Base-by-base conservation (phyloP, 257 asterid genomes). In the Orobanche coerulescens region DNA sequence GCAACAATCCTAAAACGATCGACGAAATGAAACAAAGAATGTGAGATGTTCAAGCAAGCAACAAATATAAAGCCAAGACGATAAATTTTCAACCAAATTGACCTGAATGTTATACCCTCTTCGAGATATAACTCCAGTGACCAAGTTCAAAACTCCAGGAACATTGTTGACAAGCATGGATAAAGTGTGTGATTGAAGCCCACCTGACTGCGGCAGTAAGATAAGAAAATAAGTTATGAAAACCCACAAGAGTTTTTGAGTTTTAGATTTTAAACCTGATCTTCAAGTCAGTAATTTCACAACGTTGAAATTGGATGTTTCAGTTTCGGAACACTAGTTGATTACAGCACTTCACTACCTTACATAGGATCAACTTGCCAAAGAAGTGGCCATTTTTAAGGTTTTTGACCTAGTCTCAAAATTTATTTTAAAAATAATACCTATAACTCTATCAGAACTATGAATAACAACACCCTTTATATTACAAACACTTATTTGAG, bases 31-130 rank as follows among this genome's bases (percentile, higher is more conserved):
- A 55, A n/a, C 34, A 71, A 51, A 39, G 30, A 18, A 23, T 34
- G 44, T 31, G 24, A 49, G 6, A 23, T 6, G 44, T 30, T 19
- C 16, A 0, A 60, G 22, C 33, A 51, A 5, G 33, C 26, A 33
- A 64, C 19, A 9, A 58, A 39, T 2, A 40, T 11, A 54, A 33
- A 56, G 23, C 26, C 7, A 22, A 57, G 14, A 62, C 22, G 53
- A 46, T 16, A 15, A 19, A 16, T 16, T 56, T 48, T 55, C 16
- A 66, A 47, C 60, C 61, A 58, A 30, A 34, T 40, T 65, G 53
- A 86, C 95, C 91, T 86, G 95, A 77, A 88, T 57, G 51, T 84
- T 88, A 74, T 88, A 85, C 34, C 95, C 90, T 82, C 92, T 79
- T 60, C 95, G 84, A 69, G 96, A 82, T 62, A 88, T 73, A 68